Base-by-base conservation (phyloP, 148 eudicot species). In the Pharnaceum exiguum region DNA sequence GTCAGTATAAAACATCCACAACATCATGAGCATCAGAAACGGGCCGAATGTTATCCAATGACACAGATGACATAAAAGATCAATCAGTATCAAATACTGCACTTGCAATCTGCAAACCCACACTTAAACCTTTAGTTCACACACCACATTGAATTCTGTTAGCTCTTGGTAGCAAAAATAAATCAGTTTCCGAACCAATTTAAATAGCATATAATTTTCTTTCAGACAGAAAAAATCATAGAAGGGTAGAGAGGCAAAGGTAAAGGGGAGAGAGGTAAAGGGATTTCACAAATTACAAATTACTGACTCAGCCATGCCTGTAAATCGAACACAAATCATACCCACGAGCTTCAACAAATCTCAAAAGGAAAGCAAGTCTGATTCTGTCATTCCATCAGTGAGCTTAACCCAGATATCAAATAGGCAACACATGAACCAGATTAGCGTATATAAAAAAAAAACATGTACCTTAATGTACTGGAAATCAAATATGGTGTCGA, bases 401-500 rank as follows among this genome's bases (percentile, higher is more conserved):
- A n/a, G 16, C 7, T 17, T 11, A 39, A 47, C 11, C 37, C 52
- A 49, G 5, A 11, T 22, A 39, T 21, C 17, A 10, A 21, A 30
- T 12, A 10, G 23, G 46, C 37, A 66, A 47, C 23, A 15, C 10
- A 22, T 16, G 1, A 24, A 38, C 2, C 9, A 57, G 1, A 19
- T 28, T 46, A 1, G 21, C 37, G 7, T 35, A 10, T 17, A 64
- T 7, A 52, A 35, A 10, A n/a, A 17, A 22, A 31, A 27, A 45
- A 38, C 30, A 2, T 38, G 60, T 51, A 82, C 91, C 91, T 81
- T 84, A 22, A 68, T 54, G 44, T 76, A 81, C 71, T 90, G 95
- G 74, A 67, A 86, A 67, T 90, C 97, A 40, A 90, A 86, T 24
- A 90, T 90, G 35, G 84, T 56, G 59, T 91, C 95, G 17, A 91